Base-by-base conservation (phyloP, 768 basidiomycete species). In the Floccularia luteovirens region DNA sequence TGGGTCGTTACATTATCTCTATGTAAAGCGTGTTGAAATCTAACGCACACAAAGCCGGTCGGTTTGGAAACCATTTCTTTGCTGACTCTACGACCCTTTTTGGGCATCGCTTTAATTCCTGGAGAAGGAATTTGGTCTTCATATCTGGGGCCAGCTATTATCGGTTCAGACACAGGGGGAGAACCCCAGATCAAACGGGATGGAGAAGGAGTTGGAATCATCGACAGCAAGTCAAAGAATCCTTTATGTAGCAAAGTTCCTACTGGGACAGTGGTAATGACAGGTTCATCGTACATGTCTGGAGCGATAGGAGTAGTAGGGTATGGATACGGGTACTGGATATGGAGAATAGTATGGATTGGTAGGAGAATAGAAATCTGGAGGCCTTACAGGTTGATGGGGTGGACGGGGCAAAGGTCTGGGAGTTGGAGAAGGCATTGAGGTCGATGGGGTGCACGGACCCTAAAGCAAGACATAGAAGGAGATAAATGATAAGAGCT, bases 51-150 rank as follows among this genome's bases (percentile, higher is more conserved):
- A 57, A 91, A 91, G 48, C 78, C 82, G 16, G 72, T 85, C 4
- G 90, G 90, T 42, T 66, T 75, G 12, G 87, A 88, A 3, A 93
- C 82, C 84, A 90, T 90, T 51, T 90, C 87, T 59, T 91, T 91
- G 64, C 76, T 86, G 52, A 91, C 77, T 49, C 77, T 67, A 48
- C 76, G 75, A 28, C 68, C 70, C 61, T 79, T 82, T 56, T 70
- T 72, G 31, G 67, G 58, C 37, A 56, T 45, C 54, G 62, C 43
- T 53, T 59, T 56, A 49, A 56, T 48, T 42, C 52, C 49, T 46
- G 48, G 47, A 27, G 48, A 50, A 33, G 61, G 52, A 25, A 49
- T 49, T 32, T 79, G 67, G 33, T 79, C 64, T 53, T 87, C 84
- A 50, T 87, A 85, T 49, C 77, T 71, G 46, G 82, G 80, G 11